Evolutionary conservation across 1,139 yeast genomes (phyloP).

Genomic region (Suhomyces ambrosiae): DNA sequence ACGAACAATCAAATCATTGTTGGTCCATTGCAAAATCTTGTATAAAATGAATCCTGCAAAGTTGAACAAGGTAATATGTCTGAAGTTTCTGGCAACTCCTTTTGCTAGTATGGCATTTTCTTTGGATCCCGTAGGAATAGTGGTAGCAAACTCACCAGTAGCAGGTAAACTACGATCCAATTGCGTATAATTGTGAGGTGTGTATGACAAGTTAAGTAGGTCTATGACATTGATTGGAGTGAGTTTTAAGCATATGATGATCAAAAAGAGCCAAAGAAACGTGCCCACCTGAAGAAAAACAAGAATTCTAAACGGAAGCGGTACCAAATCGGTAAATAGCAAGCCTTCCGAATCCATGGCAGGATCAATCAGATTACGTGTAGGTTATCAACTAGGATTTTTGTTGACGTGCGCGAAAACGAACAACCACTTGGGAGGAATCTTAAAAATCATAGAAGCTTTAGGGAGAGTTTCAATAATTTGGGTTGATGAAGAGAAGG

Average conservation of each 20-base stretch:
- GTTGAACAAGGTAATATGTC: conserved; percentile 24
- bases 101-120: conserved; percentile 36
- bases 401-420: conserved; percentile 1
- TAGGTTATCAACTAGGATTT: neutral
- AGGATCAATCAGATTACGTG: neutral
- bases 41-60: conserved; percentile 25
- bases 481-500: no score
- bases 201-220: conserved; percentile 41
- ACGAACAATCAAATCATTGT: neutral
- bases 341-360: conserved; percentile 5
- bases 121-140: conserved; percentile 30
- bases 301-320: conserved; percentile 43
- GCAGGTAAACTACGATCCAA: conserved; percentile 21
- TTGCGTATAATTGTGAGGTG: conserved; percentile 39
- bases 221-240: conserved; percentile 38
- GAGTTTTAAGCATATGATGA: conserved; percentile 27
- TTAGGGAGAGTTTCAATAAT: no score
- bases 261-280: conserved; percentile 38
- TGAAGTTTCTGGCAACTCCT: conserved; percentile 38
- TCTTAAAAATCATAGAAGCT: no score
- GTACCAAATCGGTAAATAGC: conserved; percentile 23
- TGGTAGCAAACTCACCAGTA: conserved; percentile 40
- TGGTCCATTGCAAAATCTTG: conserved; percentile 20
- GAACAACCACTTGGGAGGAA: no score
- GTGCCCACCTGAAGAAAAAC: conserved; percentile 36